A percentile compares a stretch with the other conserved stretches of the same genome.
Evolutionary conservation across 192 early-diverging fungal genomes (phyloP).

Genomic region (Coemansia javaensis): DNA sequence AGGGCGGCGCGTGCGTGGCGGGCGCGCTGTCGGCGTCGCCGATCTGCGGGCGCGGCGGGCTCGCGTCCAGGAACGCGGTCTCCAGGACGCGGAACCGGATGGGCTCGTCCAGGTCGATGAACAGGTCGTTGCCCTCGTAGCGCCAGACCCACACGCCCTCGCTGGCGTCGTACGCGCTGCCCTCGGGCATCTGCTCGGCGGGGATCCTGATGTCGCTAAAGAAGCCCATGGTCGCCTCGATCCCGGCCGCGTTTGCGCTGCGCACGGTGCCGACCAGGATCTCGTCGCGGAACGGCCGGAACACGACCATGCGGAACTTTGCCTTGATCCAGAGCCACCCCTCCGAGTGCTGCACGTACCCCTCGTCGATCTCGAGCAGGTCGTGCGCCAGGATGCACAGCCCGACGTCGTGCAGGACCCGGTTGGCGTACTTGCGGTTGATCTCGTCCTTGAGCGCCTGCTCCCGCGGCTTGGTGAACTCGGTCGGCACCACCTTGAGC

Average conservation of each 20-base stretch:
- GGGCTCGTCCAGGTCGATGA: conserved; percentile 73
- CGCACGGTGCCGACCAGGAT: conserved; percentile 75
- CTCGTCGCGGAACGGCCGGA: conserved; percentile 87
- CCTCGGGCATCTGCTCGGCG: conserved; percentile 54
- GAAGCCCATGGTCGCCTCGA: conserved; percentile 74
- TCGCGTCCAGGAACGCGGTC: conserved; percentile 72
- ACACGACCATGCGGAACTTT: conserved; percentile 81
- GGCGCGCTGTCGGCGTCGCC: conserved; percentile 20
- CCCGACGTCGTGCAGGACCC: conserved; percentile 76
- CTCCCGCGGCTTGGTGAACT: conserved; percentile 69
- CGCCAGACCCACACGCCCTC: conserved; percentile 86
- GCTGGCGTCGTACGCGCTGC: conserved; percentile 60
- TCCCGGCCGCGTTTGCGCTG: conserved; percentile 62
- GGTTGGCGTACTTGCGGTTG: conserved; percentile 92
- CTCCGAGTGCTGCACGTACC: conserved; percentile 74
- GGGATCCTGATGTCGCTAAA: conserved; percentile 91
- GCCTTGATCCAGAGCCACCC: conserved; percentile 76
- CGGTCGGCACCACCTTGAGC: conserved; percentile 73
- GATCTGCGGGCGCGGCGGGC: conserved; percentile 45
- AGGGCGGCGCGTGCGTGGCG: conserved; percentile 22
- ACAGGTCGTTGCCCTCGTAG: conserved; percentile 71
- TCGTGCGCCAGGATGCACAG: conserved; percentile 85
- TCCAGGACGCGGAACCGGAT: conserved; percentile 74
- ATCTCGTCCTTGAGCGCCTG: conserved; percentile 82
- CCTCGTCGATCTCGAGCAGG: conserved; percentile 76